Evolutionary conservation across 148 eudicot genomes (phyloP).

Genomic region (Fallopia convolvulus): DNA sequence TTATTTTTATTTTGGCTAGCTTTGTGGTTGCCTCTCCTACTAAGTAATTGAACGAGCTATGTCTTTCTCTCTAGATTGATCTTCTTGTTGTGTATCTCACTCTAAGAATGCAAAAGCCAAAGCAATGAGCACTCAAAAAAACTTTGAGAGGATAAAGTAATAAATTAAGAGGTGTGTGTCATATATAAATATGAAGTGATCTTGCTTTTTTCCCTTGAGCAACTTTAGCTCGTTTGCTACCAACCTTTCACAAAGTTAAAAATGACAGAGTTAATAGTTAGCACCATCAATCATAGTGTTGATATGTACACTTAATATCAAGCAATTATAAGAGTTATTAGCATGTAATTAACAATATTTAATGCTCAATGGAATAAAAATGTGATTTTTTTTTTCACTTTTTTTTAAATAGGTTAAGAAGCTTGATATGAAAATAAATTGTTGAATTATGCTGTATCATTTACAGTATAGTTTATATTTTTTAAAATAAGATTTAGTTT

Average conservation of each 20-base stretch:
- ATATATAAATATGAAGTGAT: neutral
- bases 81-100: neutral
- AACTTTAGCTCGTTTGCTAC: slow-evolving; percentile 2
- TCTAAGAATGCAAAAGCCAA: slow-evolving; percentile 6
- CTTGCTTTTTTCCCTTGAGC: slow-evolving; percentile 10
- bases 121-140: neutral
- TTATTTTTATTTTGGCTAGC: neutral
- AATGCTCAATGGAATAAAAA: neutral
- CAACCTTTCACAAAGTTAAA: neutral
- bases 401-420: too few relatives aligned
- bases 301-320: neutral
- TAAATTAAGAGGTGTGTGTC: neutral
- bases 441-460: neutral
- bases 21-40: slow-evolving; percentile 8
- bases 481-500: too few relatives aligned
- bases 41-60: neutral
- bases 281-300: neutral
- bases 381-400: too few relatives aligned
- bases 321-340: neutral
- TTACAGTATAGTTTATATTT: too few relatives aligned
- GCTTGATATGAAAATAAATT: too few relatives aligned
- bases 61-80: neutral
- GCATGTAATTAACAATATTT: neutral
- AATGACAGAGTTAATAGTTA: neutral
- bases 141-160: neutral